These are phyloP conservation scores for Phenoliferia sp. DNA, from an alignment of 1,284 basidiomycete genomes.

Conservation along the genomic window DNA sequence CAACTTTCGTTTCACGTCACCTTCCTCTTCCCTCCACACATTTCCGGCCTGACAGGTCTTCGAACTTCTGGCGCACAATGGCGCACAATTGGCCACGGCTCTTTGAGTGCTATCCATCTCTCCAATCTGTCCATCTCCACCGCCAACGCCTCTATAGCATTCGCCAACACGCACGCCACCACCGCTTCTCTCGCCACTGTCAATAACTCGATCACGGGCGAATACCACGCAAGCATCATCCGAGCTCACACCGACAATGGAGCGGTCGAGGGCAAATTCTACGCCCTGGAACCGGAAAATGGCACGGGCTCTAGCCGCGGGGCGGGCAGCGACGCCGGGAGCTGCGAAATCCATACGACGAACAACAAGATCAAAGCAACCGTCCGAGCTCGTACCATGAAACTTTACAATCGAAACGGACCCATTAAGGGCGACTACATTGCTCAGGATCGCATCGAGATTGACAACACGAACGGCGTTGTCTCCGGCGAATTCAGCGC, in stretches of 20 bases:
- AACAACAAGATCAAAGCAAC: neutral
- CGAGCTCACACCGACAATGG: neutral
- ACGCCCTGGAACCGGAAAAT: no score
- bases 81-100: neutral
- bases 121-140: neutral
- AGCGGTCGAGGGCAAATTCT: neutral
- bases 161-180: neutral
- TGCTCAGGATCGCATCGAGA: neutral
- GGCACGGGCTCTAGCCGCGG: no score
- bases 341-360: neutral
- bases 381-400: neutral
- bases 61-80: neutral
- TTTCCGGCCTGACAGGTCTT: neutral
- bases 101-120: neutral
- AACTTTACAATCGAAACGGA: neutral
- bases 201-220: neutral
- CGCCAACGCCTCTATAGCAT: neutral
- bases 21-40: neutral
- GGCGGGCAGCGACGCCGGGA: neutral
- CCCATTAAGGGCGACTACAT: neutral
- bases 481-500: neutral
- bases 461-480: neutral
- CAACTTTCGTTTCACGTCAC: conserved; percentile 8
- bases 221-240: neutral
- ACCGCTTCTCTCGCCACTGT: neutral